A percentile compares a stretch with the other conserved stretches of the same genome.
These are phyloP conservation scores for Mycosphaerella arachidis DNA, from an alignment of 2,329 filamentous ascomycete genomes.

Conservation along the genomic window DNA sequence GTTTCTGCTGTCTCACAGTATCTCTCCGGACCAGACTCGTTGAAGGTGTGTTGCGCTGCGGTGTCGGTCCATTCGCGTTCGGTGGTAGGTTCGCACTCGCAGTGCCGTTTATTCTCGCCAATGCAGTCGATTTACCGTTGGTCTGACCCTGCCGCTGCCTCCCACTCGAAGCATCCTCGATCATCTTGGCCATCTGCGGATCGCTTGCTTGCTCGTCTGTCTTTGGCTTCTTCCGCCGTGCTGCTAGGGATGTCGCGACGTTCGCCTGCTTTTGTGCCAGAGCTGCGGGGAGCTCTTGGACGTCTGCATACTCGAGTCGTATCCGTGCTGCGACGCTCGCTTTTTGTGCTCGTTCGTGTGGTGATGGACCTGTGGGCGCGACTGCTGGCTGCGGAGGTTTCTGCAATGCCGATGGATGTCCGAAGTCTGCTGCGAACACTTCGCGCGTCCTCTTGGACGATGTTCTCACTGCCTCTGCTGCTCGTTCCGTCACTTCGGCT, in stretches of 20 bases:
- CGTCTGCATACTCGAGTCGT: slow-evolving; percentile 69
- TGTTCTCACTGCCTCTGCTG: slow-evolving; percentile 34
- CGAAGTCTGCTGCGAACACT: slow-evolving; percentile 52
- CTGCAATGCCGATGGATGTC: slow-evolving; percentile 39
- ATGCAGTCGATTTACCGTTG: slow-evolving; percentile 45
- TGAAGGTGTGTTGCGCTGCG: slow-evolving; percentile 47
- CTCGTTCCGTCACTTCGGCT: slow-evolving; percentile 20
- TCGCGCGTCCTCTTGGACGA: slow-evolving; percentile 53
- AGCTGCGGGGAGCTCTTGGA: slow-evolving; percentile 70
- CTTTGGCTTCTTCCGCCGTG: slow-evolving; percentile 60
- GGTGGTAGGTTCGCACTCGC: slow-evolving; percentile 42
- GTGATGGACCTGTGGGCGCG: slow-evolving; percentile 43
- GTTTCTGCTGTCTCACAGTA: slow-evolving; percentile 64
- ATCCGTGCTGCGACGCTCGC: slow-evolving; percentile 55
- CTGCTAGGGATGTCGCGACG: slow-evolving; percentile 52
- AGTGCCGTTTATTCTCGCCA: slow-evolving; percentile 49
- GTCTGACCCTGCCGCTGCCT: slow-evolving; percentile 41
- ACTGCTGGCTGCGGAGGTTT: slow-evolving; percentile 39
- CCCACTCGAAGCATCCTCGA: slow-evolving; percentile 57
- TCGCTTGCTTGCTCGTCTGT: slow-evolving; percentile 49
- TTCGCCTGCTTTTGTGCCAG: slow-evolving; percentile 75
- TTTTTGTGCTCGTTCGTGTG: slow-evolving; percentile 42
- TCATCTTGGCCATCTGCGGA: slow-evolving; percentile 60
- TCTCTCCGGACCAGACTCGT: slow-evolving; percentile 60
- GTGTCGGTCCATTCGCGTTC: slow-evolving; percentile 54